Evolutionary conservation across 768 basidiomycete species (phyloP), one percentile per base, ranked within the genome.

Genomic region (Saitozyma sp.): DNA sequence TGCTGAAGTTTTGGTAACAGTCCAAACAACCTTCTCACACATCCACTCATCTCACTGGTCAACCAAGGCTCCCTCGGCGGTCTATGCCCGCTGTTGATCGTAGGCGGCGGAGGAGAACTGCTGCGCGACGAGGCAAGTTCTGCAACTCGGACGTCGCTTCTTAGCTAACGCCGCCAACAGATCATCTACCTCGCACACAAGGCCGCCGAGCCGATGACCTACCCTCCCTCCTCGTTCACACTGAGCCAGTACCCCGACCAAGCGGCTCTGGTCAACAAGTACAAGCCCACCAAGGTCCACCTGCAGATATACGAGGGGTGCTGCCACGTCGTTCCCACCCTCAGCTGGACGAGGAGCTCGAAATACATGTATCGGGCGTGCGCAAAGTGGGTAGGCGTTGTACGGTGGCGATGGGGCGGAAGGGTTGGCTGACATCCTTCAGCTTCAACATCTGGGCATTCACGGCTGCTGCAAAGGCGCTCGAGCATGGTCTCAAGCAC

Each of bases 371-470:
- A 76, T 50, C 43, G 74, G 11, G 67, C 74, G 9, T 70, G 69
- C 53, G 74, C 74, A 3, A 76, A 76, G 74, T 76, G 55, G 61
- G 71, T 69, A 14, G 45, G n/a, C 52, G 11, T 38, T n/a, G 9
- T n/a, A n/a, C n/a, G n/a, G n/a, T n/a, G n/a, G n/a, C n/a, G n/a
- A n/a, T 41, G 38, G 29, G 45, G 10, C 3, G 19, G 17, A 39
- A 8, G 51, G n/a, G 5, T 6, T 39, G 8, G 63, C 68, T 67
- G 61, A 68, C 29, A 9, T 16, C 8, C 13, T 8, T n/a, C 56
- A 76, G 74, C 66, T 76, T 76, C 71, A 76, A 76, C 56, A 76
- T 76, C 41, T 76, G 74, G 74, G 71, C 74, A 6, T 71, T 61
- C 46, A 71, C 71, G 7, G 74, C 74, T 17, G 71, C 71, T 39